Evolutionary conservation across 192 early-diverging fungal species (phyloP).

Genomic region (Dissophora globulifera): DNA sequence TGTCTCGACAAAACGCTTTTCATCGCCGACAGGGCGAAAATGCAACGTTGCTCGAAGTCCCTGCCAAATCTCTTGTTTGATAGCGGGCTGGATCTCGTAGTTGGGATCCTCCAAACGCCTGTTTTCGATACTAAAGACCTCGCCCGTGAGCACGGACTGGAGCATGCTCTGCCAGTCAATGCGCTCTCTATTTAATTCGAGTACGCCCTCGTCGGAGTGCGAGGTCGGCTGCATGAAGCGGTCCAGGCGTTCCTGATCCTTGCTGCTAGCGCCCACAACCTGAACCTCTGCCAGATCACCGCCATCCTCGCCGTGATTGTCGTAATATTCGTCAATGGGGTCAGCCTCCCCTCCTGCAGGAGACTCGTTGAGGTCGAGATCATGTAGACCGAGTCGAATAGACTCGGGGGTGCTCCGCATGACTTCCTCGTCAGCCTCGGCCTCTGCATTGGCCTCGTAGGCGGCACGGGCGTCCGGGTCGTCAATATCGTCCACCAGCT

Average conservation of each 20-base stretch:
- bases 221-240: constrained; percentile 51
- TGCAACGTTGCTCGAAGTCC: constrained; percentile 74
- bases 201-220: constrained; percentile 38
- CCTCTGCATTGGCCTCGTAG: not conserved
- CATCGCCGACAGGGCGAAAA: constrained; percentile 68
- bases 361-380: constrained; percentile 17
- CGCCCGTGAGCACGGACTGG: constrained; percentile 80
- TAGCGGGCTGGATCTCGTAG: constrained; percentile 40
- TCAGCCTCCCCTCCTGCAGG: constrained; percentile 13
- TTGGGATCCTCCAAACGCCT: constrained; percentile 68
- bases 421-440: constrained; percentile 21
- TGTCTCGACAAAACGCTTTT: constrained; percentile 74
- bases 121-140: constrained; percentile 87
- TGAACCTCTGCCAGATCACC: constrained; percentile 9
- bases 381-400: constrained; percentile 12
- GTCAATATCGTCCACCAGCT: constrained; percentile 25
- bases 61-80: constrained; percentile 75
- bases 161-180: constrained; percentile 90
- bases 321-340: constrained; percentile 36
- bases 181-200: constrained; percentile 65
- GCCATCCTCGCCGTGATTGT: constrained; percentile 26
- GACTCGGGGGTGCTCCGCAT: constrained; percentile 15
- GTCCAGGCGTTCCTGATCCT: constrained; percentile 50
- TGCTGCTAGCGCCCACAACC: constrained; percentile 7
- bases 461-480: constrained; percentile 10